phyloP scores from a whole-genome alignment of 1,284 basidiomycete genomes.

The Gymnopus androsaceus region DNA sequence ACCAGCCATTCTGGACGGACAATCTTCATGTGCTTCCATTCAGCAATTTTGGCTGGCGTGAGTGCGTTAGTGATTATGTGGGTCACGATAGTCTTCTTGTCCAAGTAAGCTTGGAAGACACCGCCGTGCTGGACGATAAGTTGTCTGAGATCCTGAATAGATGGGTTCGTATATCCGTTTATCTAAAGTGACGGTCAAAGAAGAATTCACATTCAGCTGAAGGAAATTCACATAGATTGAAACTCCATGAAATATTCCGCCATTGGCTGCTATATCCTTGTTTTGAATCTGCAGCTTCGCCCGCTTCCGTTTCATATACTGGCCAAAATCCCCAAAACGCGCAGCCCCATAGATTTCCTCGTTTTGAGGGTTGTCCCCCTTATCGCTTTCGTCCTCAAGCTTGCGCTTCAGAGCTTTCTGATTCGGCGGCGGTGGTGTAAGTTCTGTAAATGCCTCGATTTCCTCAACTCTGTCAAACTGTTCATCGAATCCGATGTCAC shows the following conservation, averaged over 20 bases:
- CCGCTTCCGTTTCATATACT: slow-evolving; percentile 90
- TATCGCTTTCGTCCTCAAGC: slow-evolving; percentile 9
- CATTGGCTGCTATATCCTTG: slow-evolving; percentile 49
- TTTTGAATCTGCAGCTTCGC: slow-evolving; percentile 91
- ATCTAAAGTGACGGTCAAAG: slow-evolving; percentile 49
- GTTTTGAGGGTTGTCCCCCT: slow-evolving; percentile 22
- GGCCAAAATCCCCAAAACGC: slow-evolving; percentile 80
- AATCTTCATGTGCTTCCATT: slow-evolving; percentile 89
- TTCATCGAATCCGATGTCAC: slow-evolving; percentile 34
- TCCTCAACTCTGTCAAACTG: slow-evolving; percentile 8
- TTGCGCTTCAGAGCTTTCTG: slow-evolving; percentile 30
- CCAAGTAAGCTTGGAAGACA: slow-evolving; percentile 81
- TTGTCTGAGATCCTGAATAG: slow-evolving; percentile 81
- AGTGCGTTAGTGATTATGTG: slow-evolving; percentile 90
- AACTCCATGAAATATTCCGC: slow-evolving; percentile 71
- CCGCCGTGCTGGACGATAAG: slow-evolving; percentile 87
- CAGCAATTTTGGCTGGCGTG: slow-evolving; percentile 85
- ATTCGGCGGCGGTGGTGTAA: slow-evolving; percentile 34
- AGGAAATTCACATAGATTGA: slow-evolving; percentile 72
- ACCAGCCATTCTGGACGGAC: slow-evolving; percentile 87
- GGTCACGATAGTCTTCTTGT: slow-evolving; percentile 76
- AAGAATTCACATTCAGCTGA: neutral
- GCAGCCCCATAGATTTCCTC: slow-evolving; percentile 73
- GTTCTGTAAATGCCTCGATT: slow-evolving; percentile 27
- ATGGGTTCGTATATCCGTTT: slow-evolving; percentile 89